Evolutionary conservation across 495 filamentous ascomycete species (phyloP).

Genomic region (Aspergillus affinis): DNA sequence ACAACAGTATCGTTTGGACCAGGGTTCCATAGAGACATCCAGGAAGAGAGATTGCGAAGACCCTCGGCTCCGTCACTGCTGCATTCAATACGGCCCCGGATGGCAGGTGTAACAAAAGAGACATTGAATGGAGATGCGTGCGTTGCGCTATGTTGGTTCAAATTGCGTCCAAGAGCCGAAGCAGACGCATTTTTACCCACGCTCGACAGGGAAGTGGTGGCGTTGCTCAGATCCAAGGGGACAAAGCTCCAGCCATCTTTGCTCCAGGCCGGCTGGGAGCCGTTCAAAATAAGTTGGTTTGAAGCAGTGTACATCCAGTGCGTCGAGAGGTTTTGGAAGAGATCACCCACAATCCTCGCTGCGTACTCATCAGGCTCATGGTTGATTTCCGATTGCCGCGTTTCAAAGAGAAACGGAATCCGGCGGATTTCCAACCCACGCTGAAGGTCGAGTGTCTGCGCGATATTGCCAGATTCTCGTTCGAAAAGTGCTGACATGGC

Average conservation of each 20-base stretch:
- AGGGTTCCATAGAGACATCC: conserved; percentile 21
- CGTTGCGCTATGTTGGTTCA: background rate
- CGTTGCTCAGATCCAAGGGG: conserved; percentile 18
- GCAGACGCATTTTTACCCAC: background rate
- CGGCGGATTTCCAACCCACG: conserved; percentile 20
- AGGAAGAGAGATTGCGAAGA: conserved; percentile 21
- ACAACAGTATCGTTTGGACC: background rate
- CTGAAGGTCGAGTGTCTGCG: conserved; percentile 13
- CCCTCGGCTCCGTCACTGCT: conserved; percentile 10
- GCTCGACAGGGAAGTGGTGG: background rate
- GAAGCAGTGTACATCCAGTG: conserved; percentile 34
- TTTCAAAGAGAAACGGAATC: conserved; percentile 18
- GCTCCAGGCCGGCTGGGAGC: conserved; percentile 35
- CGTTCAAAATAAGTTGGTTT: conserved; percentile 30
- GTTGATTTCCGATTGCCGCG: conserved; percentile 11
- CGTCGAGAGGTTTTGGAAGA: conserved; percentile 22
- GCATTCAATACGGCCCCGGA: conserved; percentile 33
- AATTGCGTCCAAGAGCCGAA: background rate
- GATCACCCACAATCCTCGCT: background rate
- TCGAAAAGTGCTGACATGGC: conserved; percentile 39
- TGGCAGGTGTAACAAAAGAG: conserved; percentile 28
- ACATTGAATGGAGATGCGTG: conserved; percentile 18
- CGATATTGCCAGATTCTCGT: conserved; percentile 14
- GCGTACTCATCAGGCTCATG: conserved; percentile 1
- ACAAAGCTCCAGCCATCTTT: conserved; percentile 40